Evolutionary conservation across 1,139 yeast genomes (phyloP).

Genomic region (Saccharomyces hybrid): DNA sequence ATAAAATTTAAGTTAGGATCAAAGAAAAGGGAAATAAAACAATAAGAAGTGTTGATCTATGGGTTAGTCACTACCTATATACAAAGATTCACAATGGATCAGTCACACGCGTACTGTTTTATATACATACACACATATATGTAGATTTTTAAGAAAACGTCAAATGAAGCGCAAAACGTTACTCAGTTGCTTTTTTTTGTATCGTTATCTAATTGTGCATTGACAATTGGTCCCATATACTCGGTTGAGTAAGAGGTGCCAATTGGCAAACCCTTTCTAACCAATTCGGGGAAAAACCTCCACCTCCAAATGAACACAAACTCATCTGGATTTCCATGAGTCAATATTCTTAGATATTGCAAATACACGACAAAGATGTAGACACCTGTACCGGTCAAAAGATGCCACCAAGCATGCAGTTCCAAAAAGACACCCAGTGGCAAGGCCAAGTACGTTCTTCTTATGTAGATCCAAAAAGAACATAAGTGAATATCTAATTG

Average conservation of each 20-base stretch:
- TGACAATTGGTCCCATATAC: slow-evolving; percentile 22
- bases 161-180: not conserved
- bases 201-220: not conserved
- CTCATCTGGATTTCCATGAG: slow-evolving; percentile 45
- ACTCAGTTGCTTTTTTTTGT: not conserved
- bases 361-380: slow-evolving; percentile 54
- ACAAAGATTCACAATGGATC: not conserved
- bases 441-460: slow-evolving; percentile 66
- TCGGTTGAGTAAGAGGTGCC: slow-evolving; percentile 24
- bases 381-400: slow-evolving; percentile 76
- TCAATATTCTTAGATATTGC: slow-evolving; percentile 60
- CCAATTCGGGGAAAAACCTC: slow-evolving; percentile 42
- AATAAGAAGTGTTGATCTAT: not conserved
- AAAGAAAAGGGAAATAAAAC: not conserved
- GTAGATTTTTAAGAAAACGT: not conserved
- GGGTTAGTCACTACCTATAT: not conserved
- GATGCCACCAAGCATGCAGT: slow-evolving; percentile 98
- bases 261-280: slow-evolving; percentile 19
- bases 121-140: not conserved
- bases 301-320: slow-evolving; percentile 48
- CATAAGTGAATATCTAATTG: slow-evolving; percentile 78
- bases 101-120: not conserved
- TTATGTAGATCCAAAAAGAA: slow-evolving; percentile 47
- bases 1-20: not conserved
- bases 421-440: slow-evolving; percentile 86